These are phyloP conservation scores for Lentithecium fluviatile DNA, from an alignment of 495 filamentous ascomycete species.

Conservation along the genomic window DNA sequence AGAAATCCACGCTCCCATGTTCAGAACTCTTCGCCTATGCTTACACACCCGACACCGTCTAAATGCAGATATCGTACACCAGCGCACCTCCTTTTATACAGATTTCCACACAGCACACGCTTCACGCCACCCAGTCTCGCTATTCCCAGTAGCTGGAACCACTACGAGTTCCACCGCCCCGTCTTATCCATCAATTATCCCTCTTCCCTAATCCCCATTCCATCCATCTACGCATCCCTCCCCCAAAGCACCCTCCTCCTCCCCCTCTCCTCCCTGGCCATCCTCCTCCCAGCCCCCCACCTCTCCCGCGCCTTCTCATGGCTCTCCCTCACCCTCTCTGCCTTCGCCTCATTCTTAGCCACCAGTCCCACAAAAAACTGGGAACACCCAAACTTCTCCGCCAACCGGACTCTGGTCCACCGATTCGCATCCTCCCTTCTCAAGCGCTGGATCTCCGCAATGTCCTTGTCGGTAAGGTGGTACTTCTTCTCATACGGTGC, in stretches of 20 bases:
- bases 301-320: conserved; percentile 56
- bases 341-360: conserved; percentile 45
- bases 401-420: conserved; percentile 71
- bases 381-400: conserved; percentile 73
- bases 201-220: neutral
- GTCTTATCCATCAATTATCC: too few species aligned
- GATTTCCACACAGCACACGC: too few species aligned
- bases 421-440: conserved; percentile 62
- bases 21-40: too few species aligned
- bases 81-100: too few species aligned
- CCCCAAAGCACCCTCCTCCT: conserved; percentile 63
- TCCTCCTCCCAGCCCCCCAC: conserved; percentile 70
- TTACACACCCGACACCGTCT: too few species aligned
- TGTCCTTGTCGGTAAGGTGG: conserved; percentile 69
- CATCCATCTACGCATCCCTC: conserved; percentile 36
- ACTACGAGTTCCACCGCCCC: too few species aligned
- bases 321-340: conserved; percentile 45
- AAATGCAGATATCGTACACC: too few species aligned
- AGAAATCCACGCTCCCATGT: too few species aligned
- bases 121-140: too few species aligned
- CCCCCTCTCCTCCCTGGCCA: conserved; percentile 71
- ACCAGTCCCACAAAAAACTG: conserved; percentile 66
- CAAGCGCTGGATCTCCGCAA: conserved; percentile 75
- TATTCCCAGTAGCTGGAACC: too few species aligned
- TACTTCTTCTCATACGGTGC: conserved; percentile 62